Percentiles rank a stretch among this genome's conserved stretches.
Evolutionary conservation across 192 early-diverging fungal genomes (phyloP).

Genomic region (Backusella liffmaniae): DNA sequence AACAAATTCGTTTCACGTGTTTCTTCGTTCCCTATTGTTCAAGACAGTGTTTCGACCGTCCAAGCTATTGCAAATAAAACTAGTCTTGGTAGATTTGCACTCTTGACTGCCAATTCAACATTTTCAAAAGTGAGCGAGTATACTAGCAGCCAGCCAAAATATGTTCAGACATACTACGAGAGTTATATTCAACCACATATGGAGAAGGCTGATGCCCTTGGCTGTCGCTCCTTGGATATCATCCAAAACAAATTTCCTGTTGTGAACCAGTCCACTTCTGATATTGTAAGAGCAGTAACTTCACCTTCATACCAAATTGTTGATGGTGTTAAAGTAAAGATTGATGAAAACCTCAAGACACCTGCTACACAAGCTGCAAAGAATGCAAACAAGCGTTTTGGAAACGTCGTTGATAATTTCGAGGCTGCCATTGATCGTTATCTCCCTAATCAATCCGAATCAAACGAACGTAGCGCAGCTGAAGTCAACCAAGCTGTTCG

Average conservation of each 20-base stretch:
- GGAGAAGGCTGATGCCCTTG: slow-evolving; percentile 58
- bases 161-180: slow-evolving; percentile 36
- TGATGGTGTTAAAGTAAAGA: slow-evolving; percentile 33
- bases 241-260: slow-evolving; percentile 64
- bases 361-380: slow-evolving; percentile 53
- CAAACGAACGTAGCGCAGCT: slow-evolving; percentile 12
- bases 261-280: slow-evolving; percentile 57
- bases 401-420: slow-evolving; percentile 55
- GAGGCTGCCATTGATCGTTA: slow-evolving; percentile 42
- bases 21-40: slow-evolving; percentile 32
- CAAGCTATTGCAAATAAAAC: slow-evolving; percentile 29
- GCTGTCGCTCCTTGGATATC: slow-evolving; percentile 62
- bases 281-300: slow-evolving; percentile 58
- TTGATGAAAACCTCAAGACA: slow-evolving; percentile 20
- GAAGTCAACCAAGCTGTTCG: slow-evolving; percentile 36
- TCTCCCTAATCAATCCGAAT: slow-evolving; percentile 26
- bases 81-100: slow-evolving; percentile 30
- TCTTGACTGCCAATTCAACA: slow-evolving; percentile 29
- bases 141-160: slow-evolving; percentile 24
- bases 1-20: slow-evolving; percentile 34
- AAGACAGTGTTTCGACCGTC: slow-evolving; percentile 31
- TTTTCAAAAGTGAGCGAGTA: slow-evolving; percentile 24
- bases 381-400: slow-evolving; percentile 29
- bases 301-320: slow-evolving; percentile 52
- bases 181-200: slow-evolving; percentile 59